A percentile compares a stretch with the other conserved stretches of the same genome.
Evolutionary conservation across 306 rosid genomes (phyloP).

Genomic region (Rosa chinensis): DNA sequence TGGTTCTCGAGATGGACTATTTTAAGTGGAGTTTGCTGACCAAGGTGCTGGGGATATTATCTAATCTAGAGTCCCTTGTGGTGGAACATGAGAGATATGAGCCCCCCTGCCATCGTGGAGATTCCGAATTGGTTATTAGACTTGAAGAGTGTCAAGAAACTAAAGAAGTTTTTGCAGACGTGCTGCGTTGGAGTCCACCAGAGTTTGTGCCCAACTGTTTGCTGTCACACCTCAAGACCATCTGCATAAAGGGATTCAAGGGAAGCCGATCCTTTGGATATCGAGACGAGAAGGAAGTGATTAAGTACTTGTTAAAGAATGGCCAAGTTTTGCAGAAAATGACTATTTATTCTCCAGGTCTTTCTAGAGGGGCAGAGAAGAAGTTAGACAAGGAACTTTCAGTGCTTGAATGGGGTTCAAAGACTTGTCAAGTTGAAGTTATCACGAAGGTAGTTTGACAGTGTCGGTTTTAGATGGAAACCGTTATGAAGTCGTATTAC

Average conservation of each 20-base stretch:
- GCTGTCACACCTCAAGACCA: conserved; percentile 3
- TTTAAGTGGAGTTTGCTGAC: not conserved
- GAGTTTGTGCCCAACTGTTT: not conserved
- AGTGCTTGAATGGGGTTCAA: not conserved
- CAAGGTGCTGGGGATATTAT: not conserved
- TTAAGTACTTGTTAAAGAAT: not conserved
- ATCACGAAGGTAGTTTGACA: too few species aligned
- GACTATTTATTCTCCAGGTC: not conserved
- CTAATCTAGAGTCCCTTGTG: not conserved
- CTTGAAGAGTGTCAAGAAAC: not conserved
- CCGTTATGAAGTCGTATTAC: not conserved
- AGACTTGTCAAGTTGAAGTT: not conserved
- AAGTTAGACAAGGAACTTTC: not conserved
- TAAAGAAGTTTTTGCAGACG: not conserved
- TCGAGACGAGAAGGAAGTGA: not conserved
- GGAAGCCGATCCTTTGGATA: not conserved
- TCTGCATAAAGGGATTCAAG: not conserved
- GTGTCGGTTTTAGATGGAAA: not conserved
- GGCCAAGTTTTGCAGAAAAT: not conserved
- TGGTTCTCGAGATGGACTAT: not conserved
- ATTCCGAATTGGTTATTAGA: not conserved
- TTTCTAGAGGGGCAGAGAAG: not conserved
- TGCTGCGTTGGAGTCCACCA: not conserved
- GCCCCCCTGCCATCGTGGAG: not conserved
- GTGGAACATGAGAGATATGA: not conserved